These are phyloP conservation scores for Clarireedia paspali DNA, from an alignment of 2,329 filamentous ascomycete genomes.

Conservation along the genomic window DNA sequence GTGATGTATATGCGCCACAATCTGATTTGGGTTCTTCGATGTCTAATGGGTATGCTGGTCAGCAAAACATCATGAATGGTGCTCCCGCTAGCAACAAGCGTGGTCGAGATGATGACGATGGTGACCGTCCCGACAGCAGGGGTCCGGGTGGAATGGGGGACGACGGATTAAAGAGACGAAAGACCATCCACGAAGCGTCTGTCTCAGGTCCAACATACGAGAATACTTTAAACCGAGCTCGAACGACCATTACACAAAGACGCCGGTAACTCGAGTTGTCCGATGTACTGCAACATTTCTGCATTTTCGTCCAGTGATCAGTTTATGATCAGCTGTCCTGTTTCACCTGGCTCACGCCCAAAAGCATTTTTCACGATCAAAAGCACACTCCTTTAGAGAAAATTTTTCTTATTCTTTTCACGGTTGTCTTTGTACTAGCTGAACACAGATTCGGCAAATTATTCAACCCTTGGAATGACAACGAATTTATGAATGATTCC, in stretches of 20 bases:
- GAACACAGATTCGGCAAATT: constrained; percentile 31
- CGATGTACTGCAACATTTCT: constrained; percentile 16
- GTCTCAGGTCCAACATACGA: constrained; percentile 46
- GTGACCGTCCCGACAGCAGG: constrained; percentile 51
- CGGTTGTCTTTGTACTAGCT: constrained; percentile 34
- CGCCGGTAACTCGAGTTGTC: constrained; percentile 21
- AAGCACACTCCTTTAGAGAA: constrained; percentile 25
- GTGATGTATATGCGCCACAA: constrained; percentile 64
- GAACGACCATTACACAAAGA: constrained; percentile 36
- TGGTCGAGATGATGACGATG: constrained; percentile 38
- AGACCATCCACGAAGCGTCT: constrained; percentile 60
- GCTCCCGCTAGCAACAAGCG: constrained; percentile 36
- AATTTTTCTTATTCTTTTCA: constrained; percentile 22
- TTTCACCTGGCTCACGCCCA: constrained; percentile 17
- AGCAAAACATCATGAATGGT: constrained; percentile 60
- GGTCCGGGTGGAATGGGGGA: constrained; percentile 39
- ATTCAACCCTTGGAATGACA: constrained; percentile 32
- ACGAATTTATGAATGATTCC: constrained; percentile 34
- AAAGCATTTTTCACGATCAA: constrained; percentile 25
- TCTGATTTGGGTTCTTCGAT: constrained; percentile 49
- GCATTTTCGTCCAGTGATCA: constrained; percentile 21
- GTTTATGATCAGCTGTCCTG: constrained; percentile 12
- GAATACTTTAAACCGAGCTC: constrained; percentile 38
- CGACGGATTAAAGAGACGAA: constrained; percentile 66
- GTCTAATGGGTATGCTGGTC: constrained; percentile 56